Conservation (phyloP, 192 early-diverging fungal genomes). For the Coemansia sp. region DNA sequence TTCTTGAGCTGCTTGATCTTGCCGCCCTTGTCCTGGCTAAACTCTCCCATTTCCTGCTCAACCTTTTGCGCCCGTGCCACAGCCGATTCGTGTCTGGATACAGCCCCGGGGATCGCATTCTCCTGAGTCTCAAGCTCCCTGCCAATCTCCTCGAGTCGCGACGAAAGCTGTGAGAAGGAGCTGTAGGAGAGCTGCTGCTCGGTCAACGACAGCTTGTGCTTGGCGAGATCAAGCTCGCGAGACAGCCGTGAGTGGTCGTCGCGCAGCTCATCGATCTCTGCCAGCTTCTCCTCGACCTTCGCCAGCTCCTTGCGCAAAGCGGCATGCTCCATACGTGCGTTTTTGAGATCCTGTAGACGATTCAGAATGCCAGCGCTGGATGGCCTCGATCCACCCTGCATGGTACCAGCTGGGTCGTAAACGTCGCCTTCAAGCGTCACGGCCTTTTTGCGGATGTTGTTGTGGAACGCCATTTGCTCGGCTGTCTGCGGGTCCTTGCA, state of each 20-base stretch:
- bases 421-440: constrained; percentile 97
- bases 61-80: constrained; percentile 57
- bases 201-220: constrained; percentile 71
- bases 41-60: constrained; percentile 87
- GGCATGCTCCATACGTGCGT: constrained; percentile 54
- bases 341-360: constrained; percentile 70
- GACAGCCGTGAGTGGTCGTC: constrained; percentile 58
- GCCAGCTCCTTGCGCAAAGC: constrained; percentile 52
- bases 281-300: constrained; percentile 54
- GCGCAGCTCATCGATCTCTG: constrained; percentile 53
- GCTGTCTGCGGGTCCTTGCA: constrained; percentile 82
- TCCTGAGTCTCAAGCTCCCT: constrained; percentile 55
- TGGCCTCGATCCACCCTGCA: constrained; percentile 88
- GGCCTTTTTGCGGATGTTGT: constrained; percentile 75
- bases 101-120: constrained; percentile 54
- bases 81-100: constrained; percentile 50
- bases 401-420: constrained; percentile 91
- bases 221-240: constrained; percentile 66
- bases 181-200: constrained; percentile 78
- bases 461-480: constrained; percentile 85
- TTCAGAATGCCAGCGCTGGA: constrained; percentile 66
- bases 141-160: constrained; percentile 31
- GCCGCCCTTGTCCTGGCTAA: constrained; percentile 78
- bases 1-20: constrained; percentile 83
- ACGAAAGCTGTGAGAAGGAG: constrained; percentile 61